Evolutionary conservation across 345 rosid genomes (phyloP).

Genomic region (Aquilaria sinensis): DNA sequence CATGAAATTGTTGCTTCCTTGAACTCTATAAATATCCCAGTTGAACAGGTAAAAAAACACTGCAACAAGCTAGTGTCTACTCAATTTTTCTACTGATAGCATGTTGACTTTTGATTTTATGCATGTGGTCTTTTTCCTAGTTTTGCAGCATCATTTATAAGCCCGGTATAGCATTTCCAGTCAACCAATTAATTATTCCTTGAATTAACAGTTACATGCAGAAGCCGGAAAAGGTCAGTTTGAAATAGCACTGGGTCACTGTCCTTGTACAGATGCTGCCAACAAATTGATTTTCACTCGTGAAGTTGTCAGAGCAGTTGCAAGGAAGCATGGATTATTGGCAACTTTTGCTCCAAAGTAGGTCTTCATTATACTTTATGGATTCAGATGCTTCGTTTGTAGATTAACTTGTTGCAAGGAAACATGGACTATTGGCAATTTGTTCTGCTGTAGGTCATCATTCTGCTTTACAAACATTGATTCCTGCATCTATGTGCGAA

Average conservation of each 20-base stretch:
- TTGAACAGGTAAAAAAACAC: conserved; percentile 64
- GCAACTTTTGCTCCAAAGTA: conserved; percentile 96
- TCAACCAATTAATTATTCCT: too few species aligned
- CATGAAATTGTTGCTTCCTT: conserved; percentile 61
- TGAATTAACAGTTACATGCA: conserved; percentile 51
- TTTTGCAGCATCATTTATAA: too few species aligned
- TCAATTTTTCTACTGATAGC: too few species aligned
- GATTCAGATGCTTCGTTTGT: conserved; percentile 3
- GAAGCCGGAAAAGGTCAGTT: conserved; percentile 95
- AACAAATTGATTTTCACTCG: conserved; percentile 77
- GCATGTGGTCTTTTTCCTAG: background rate
- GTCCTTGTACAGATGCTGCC: conserved; percentile 50
- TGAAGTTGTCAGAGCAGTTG: conserved; percentile 73
- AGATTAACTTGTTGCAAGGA: background rate
- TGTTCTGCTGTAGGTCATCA: background rate
- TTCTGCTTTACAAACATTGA: too few species aligned
- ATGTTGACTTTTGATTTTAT: too few species aligned
- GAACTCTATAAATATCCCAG: conserved; percentile 53
- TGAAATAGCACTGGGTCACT: conserved; percentile 72
- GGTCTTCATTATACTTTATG: conserved; percentile 20
- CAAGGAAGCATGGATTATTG: conserved; percentile 74
- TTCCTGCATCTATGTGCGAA: too few species aligned
- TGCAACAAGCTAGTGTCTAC: too few species aligned
- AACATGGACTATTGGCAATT: background rate
- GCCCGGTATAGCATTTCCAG: too few species aligned